Base-by-base conservation (phyloP, 1,139 yeast genomes). In the Hyphopichia pseudoburtonii region DNA sequence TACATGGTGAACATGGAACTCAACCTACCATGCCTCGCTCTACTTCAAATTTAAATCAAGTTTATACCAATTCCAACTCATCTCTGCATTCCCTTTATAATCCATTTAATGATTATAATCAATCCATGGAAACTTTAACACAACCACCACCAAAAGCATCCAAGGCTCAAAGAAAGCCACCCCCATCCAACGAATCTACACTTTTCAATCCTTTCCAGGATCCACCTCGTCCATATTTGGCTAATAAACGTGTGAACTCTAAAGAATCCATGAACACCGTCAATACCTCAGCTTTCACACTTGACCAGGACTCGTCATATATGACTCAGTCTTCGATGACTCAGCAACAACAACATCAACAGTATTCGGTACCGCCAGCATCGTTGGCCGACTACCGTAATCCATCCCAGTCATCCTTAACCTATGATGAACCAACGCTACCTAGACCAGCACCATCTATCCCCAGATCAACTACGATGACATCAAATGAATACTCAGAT, bases 41-140 rank as follows among this genome's bases (percentile, higher is more conserved):
- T 3, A n/a, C 29, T 14, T 32, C 34, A 1, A 17, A 32, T 19
- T 26, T 32, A 10, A 32, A 17, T 10, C 11, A 32, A 18, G 34
- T 32, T 27, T 26, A 32, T 24, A 11, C 19, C 16, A 17, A 26
- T 18, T 8, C n/a, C 7, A 26, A 31, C n/a, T 6, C 14, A 8
- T 17, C 28, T 9, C 12, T 16, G 6, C 39, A 18, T 25, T 15
- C 26, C 3, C 14, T 19, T 5, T n/a, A 22, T 14, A 38, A 45
- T 31, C 49, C 47, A 22, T 44, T 46, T 24, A 22, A 17, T 26
- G 46, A 45, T 14, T 4, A 4, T 11, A 28, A 18, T 11, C 17
- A 18, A 17, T 27, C 29, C 6, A 11, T 22, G 27, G 15, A 12
- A 30, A 23, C 24, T 14, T 12, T 24, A 12, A 19, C 11, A 21